phyloP scores from a whole-genome alignment of 73 alveolate species.

The Tetrahymena malaccensis region DNA sequence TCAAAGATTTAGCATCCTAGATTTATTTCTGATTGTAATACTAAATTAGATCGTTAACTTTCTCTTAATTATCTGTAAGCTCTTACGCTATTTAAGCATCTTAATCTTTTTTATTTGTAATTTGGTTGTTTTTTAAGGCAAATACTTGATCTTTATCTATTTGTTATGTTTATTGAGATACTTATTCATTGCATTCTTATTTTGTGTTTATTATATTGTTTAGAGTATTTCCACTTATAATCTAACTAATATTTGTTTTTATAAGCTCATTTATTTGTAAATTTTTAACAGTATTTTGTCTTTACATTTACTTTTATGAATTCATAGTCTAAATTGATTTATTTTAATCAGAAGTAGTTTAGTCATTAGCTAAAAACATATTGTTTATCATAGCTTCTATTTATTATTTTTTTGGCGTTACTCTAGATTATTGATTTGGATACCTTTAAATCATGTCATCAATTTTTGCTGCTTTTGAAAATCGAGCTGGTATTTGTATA shows the following conservation, averaged over 20 bases:
- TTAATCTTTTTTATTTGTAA: not conserved
- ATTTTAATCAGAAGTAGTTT: not conserved
- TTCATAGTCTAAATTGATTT: not conserved
- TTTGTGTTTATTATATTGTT: not conserved
- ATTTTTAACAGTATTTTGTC: not conserved
- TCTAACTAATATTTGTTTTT: not conserved
- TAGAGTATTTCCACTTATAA: not conserved
- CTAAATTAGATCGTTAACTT: not conserved
- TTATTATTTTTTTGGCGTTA: not conserved
- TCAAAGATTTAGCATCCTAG: not conserved
- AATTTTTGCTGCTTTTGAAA: not conserved
- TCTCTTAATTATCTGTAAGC: not conserved
- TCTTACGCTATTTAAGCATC: not conserved
- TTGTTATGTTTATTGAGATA: no score
- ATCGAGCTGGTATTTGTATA: not conserved
- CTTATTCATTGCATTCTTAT: no score
- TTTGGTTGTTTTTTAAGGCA: no score
- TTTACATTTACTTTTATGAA: not conserved
- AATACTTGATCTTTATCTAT: no score
- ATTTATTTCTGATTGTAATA: not conserved
- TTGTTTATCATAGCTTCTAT: not conserved
- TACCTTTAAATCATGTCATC: not conserved
- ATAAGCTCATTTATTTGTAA: not conserved
- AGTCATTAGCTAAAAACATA: not conserved
- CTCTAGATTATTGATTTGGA: not conserved